A percentile compares a stretch with the other conserved stretches of the same genome.
phyloP scores from a whole-genome alignment of 2,329 filamentous ascomycete species.

The Dactylonectria macrodidyma region DNA sequence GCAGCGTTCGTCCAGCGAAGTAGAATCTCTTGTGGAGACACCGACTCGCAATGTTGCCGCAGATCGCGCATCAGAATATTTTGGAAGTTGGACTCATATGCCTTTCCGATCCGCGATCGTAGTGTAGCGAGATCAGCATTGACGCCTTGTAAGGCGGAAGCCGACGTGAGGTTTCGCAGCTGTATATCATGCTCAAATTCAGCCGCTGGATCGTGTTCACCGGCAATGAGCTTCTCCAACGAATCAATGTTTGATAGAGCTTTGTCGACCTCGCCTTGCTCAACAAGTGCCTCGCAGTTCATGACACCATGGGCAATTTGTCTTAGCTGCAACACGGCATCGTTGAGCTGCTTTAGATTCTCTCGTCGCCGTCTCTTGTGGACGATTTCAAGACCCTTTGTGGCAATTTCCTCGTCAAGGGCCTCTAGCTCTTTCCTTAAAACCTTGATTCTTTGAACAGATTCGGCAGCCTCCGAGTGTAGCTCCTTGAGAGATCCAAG shows the following conservation, averaged over 20 bases:
- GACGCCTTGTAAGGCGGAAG: conserved; percentile 86
- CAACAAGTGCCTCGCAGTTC: conserved; percentile 84
- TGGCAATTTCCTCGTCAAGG: conserved; percentile 89
- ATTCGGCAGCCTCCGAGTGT: conserved; percentile 92
- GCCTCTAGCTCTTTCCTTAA: conserved; percentile 84
- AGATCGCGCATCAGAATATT: conserved; percentile 85
- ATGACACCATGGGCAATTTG: conserved; percentile 83
- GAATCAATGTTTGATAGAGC: conserved; percentile 84
- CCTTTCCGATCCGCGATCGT: conserved; percentile 86
- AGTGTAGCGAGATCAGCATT: conserved; percentile 83
- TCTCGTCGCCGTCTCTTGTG: conserved; percentile 86
- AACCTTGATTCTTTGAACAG: conserved; percentile 87
- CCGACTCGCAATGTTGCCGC: conserved; percentile 81
- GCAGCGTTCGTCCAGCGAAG: conserved; percentile 88
- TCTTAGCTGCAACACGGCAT: conserved; percentile 87
- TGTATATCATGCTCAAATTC: conserved; percentile 52
- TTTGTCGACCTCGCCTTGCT: conserved; percentile 85
- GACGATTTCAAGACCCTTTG: conserved; percentile 87
- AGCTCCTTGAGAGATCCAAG: conserved; percentile 91
- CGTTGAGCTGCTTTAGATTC: conserved; percentile 86
- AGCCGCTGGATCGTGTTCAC: conserved; percentile 67
- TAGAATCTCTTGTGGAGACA: conserved; percentile 81
- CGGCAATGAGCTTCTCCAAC: conserved; percentile 85
- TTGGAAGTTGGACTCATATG: conserved; percentile 86
- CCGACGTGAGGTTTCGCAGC: conserved; percentile 79